Evolutionary conservation across 352 stramenopile species (phyloP).

Genomic region (Phytophthora idaei): DNA sequence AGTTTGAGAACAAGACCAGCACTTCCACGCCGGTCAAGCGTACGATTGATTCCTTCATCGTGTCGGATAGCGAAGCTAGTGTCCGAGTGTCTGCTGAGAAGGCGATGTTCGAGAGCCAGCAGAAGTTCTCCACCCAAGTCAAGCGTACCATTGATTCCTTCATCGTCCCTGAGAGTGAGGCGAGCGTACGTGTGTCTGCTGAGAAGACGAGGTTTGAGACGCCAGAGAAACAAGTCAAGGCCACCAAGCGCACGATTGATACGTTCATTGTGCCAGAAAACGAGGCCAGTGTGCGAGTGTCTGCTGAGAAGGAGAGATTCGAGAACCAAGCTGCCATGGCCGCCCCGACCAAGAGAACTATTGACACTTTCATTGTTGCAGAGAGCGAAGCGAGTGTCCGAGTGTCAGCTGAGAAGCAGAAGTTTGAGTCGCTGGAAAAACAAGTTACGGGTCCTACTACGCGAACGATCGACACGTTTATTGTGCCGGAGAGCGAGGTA

Average conservation of each 20-base stretch:
- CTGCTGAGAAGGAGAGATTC: constrained; percentile 29
- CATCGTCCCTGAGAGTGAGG: constrained; percentile 17
- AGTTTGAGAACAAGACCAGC: constrained; percentile 28
- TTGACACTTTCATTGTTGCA: constrained; percentile 36
- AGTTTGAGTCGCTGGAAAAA: constrained; percentile 39
- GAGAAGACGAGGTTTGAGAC: constrained; percentile 24
- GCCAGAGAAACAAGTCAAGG: neutral
- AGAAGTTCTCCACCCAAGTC: constrained; percentile 33
- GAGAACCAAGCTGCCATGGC: constrained; percentile 40
- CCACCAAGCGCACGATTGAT: constrained; percentile 24
- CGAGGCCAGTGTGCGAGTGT: constrained; percentile 30
- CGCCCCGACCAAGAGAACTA: constrained; percentile 22
- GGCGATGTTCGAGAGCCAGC: constrained; percentile 21
- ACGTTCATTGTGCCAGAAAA: constrained; percentile 24
- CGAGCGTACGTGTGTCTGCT: constrained; percentile 22
- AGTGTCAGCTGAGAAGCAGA: constrained; percentile 38
- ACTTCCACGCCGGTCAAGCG: constrained; percentile 14
- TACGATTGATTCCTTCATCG: constrained; percentile 30
- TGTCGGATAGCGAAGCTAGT: constrained; percentile 18
- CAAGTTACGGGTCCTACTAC: constrained; percentile 22
- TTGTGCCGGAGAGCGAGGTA: constrained; percentile 39
- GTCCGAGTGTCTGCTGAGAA: constrained; percentile 20
- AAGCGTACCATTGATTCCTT: constrained; percentile 24
- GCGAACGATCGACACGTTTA: constrained; percentile 46
- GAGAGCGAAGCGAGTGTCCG: constrained; percentile 36